phyloP scores from a whole-genome alignment of 1,284 basidiomycete genomes.

The Ganoderma multipileum region DNA sequence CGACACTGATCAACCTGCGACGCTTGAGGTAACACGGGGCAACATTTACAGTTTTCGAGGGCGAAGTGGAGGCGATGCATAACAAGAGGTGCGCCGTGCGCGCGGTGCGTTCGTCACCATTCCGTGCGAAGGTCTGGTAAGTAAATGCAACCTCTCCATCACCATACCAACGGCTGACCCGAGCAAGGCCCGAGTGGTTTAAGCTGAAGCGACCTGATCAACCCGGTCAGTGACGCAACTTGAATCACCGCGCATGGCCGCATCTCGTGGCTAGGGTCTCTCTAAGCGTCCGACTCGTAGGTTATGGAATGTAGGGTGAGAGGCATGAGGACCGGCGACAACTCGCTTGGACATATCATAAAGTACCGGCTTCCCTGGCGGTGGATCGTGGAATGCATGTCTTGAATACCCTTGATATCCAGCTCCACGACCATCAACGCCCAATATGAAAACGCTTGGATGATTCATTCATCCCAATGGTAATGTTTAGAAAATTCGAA shows the following conservation, averaged over 20 bases:
- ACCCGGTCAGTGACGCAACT: neutral
- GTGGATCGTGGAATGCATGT: neutral
- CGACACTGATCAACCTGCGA: neutral
- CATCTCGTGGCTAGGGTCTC: neutral
- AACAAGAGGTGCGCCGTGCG: neutral
- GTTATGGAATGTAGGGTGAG: neutral
- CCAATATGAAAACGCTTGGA: neutral
- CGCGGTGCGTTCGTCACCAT: neutral
- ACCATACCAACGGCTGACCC: neutral
- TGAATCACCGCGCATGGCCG: neutral
- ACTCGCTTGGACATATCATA: neutral
- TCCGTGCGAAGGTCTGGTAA: neutral
- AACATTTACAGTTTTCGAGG: neutral
- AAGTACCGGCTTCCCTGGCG: neutral
- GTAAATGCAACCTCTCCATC: neutral
- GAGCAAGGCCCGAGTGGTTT: neutral
- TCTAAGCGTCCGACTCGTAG: neutral
- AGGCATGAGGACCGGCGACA: neutral
- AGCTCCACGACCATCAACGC: constrained; percentile 2
- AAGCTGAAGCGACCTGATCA: neutral
- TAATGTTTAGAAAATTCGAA: neutral
- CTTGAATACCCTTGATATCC: neutral
- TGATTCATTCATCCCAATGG: neutral
- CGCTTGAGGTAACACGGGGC: neutral
- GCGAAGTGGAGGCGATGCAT: neutral